phyloP scores from a whole-genome alignment of 768 basidiomycete species.

The Pleurotus citrinopileatus region DNA sequence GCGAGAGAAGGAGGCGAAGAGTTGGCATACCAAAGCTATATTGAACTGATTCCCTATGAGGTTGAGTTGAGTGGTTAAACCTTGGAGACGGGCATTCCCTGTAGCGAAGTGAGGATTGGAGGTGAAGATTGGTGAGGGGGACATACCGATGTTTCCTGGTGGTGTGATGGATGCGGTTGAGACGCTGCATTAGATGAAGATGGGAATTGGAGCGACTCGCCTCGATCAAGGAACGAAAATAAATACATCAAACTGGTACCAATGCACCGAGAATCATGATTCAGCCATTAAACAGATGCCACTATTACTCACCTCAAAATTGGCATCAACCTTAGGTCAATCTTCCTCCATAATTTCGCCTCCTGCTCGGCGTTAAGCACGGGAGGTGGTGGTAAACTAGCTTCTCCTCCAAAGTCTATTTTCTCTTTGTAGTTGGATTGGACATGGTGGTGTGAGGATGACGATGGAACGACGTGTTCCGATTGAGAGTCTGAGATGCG shows the following conservation, averaged over 20 bases:
- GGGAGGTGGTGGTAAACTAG: conserved; percentile 42
- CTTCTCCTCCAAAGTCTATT: conserved; percentile 46
- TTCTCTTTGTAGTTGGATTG: too few relatives aligned
- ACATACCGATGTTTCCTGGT: conserved; percentile 59
- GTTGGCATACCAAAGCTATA: conserved; percentile 51
- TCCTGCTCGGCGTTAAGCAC: conserved; percentile 46
- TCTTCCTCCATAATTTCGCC: conserved; percentile 52
- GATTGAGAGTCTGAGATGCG: background rate
- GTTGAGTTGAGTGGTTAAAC: conserved; percentile 51
- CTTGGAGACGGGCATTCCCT: conserved; percentile 69
- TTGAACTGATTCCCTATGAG: conserved; percentile 62
- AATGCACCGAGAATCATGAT: background rate
- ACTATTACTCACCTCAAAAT: conserved; percentile 30
- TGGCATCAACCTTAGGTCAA: conserved; percentile 57
- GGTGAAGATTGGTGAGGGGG: background rate
- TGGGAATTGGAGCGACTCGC: conserved; percentile 23
- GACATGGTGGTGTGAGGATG: too few relatives aligned
- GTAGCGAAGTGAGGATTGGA: conserved; percentile 12
- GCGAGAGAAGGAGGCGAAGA: background rate
- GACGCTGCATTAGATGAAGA: too few relatives aligned
- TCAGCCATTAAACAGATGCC: background rate
- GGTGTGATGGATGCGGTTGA: too few relatives aligned
- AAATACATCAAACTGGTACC: conserved; percentile 51
- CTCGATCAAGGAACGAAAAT: conserved; percentile 63
- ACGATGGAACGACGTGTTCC: background rate